Conservation (phyloP, 305 asterid genomes). For the Caryopteris hybrid region DNA sequence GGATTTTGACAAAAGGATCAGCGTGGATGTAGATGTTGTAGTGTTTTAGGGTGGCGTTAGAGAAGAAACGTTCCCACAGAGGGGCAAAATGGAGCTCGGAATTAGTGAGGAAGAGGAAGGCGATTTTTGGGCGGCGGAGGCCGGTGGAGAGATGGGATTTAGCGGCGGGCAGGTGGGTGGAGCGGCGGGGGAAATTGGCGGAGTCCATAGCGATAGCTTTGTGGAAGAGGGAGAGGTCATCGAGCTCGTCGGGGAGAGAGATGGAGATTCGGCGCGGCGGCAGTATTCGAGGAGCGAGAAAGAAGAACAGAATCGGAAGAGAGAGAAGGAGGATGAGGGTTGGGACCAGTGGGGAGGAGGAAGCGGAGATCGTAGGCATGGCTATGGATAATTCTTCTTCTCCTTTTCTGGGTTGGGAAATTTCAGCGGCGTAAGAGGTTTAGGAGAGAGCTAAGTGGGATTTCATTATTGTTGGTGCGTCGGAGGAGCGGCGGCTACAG, state of each 20-base stretch:
- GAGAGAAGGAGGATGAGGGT: slow-evolving; percentile 61
- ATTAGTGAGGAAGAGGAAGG: slow-evolving; percentile 79
- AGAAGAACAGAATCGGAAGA: slow-evolving; percentile 53
- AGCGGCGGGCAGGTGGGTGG: slow-evolving; percentile 50
- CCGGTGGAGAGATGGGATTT: slow-evolving; percentile 68
- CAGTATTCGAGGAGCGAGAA: slow-evolving; percentile 54
- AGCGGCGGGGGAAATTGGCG: slow-evolving; percentile 41
- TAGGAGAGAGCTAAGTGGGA: neutral
- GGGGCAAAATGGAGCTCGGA: slow-evolving; percentile 70
- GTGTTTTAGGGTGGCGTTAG: slow-evolving; percentile 37
- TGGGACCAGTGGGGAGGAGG: slow-evolving; percentile 62
- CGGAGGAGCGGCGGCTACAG: slow-evolving; percentile 10
- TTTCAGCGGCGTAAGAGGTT: slow-evolving; percentile 7
- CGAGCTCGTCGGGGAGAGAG: slow-evolving; percentile 78
- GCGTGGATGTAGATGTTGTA: slow-evolving; percentile 87
- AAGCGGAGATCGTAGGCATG: slow-evolving; percentile 34
- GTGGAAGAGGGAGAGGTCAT: slow-evolving; percentile 81
- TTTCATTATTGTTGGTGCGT: slow-evolving; percentile 6
- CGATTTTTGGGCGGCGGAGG: slow-evolving; percentile 71
- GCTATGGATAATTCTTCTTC: neutral
- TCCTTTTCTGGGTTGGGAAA: neutral
- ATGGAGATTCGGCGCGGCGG: slow-evolving; percentile 68
- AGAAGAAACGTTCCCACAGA: slow-evolving; percentile 70
- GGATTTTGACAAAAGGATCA: slow-evolving; percentile 52
- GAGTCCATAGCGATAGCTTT: slow-evolving; percentile 59